A percentile compares a stretch with the other conserved stretches of the same genome.
phyloP scores from a whole-genome alignment of 257 asterid species.

The Solanum peruvianum region DNA sequence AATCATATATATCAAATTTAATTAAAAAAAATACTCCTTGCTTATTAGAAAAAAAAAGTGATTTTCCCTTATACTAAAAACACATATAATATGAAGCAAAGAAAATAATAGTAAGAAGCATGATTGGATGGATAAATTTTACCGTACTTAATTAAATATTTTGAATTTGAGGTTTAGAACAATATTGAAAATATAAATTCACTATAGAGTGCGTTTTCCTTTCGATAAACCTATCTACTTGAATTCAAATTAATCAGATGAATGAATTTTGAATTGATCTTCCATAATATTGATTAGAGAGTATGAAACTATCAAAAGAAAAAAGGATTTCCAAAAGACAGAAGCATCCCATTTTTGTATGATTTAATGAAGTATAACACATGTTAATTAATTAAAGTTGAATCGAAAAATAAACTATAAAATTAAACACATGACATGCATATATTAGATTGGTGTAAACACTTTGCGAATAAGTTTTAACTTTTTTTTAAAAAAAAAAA shows the following conservation, averaged over 20 bases:
- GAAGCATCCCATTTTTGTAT: background rate
- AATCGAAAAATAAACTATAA: no score
- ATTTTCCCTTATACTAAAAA: background rate
- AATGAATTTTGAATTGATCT: background rate
- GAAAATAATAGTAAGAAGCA: background rate
- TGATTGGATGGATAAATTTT: background rate
- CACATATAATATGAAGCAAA: background rate
- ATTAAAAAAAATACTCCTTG: background rate
- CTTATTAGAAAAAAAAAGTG: background rate
- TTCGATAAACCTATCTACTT: background rate
- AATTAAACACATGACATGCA: no score
- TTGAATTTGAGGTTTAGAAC: background rate
- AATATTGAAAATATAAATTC: background rate
- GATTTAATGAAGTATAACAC: no score
- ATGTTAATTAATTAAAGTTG: no score
- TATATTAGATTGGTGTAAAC: no score
- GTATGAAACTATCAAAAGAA: background rate
- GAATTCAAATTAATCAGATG: background rate
- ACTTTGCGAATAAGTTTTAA: no score
- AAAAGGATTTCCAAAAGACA: background rate
- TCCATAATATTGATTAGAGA: background rate
- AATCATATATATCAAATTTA: background rate
- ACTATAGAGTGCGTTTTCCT: background rate
- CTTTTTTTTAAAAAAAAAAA: no score
- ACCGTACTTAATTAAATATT: background rate